Percentiles rank a stretch among this genome's conserved stretches.
phyloP scores from a whole-genome alignment of 495 filamentous ascomycete genomes.

The Hypoxylon rickii region DNA sequence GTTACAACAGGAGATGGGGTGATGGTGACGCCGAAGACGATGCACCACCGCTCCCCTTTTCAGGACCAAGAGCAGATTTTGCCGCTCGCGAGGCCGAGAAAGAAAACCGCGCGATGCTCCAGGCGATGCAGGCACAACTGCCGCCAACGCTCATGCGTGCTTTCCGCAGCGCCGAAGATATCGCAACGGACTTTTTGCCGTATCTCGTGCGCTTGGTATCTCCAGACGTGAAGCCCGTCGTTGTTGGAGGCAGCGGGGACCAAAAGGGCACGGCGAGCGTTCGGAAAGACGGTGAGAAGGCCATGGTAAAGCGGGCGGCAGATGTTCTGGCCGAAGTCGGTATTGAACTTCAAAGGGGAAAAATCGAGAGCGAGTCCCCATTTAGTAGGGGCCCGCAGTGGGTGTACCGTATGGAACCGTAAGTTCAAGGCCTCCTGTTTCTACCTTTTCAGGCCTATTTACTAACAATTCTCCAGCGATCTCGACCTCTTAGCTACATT shows the following conservation, averaged over 20 bases:
- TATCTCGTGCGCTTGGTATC: constrained; percentile 81
- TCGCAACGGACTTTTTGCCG: constrained; percentile 82
- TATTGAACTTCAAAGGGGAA: constrained; percentile 79
- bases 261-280: constrained; percentile 75
- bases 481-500: constrained; percentile 72
- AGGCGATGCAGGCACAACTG: constrained; percentile 54
- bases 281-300: constrained; percentile 80
- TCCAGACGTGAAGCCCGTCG: constrained; percentile 89
- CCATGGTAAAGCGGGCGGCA: constrained; percentile 77
- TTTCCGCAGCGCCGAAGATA: constrained; percentile 74
- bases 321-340: constrained; percentile 77
- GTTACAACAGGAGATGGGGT: constrained; percentile 47
- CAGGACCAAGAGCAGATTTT: constrained; percentile 78
- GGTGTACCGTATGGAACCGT: constrained; percentile 96
- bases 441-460: not conserved
- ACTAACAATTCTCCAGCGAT: constrained; percentile 31
- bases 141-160: constrained; percentile 70
- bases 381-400: constrained; percentile 63
- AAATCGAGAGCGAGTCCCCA: constrained; percentile 65
- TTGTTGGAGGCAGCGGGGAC: constrained; percentile 73
- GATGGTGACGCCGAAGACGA: constrained; percentile 54
- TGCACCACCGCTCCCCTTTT: constrained; percentile 70
- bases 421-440: constrained; percentile 44
- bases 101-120: constrained; percentile 58
- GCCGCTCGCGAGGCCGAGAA: constrained; percentile 77